A percentile compares a stretch with the other conserved stretches of the same genome.
phyloP scores from a whole-genome alignment of 805 yeast species.

The Kregervanrija fluxuum region DNA sequence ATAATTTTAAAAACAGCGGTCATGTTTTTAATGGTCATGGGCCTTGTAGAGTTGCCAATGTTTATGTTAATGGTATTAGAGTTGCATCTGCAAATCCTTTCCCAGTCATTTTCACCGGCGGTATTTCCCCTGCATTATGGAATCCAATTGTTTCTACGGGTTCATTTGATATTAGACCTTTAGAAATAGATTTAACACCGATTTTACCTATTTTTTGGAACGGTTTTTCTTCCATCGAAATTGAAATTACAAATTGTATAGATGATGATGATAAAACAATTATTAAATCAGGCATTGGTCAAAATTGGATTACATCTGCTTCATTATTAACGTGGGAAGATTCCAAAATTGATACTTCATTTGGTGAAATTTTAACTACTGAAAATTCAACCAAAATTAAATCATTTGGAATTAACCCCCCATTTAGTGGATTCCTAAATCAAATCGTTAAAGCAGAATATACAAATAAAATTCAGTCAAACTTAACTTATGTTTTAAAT shows the following conservation, averaged over 20 bases:
- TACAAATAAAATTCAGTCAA: slow-evolving; percentile 28
- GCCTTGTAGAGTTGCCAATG: slow-evolving; percentile 61
- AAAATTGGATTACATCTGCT: slow-evolving; percentile 58
- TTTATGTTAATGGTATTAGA: slow-evolving; percentile 50
- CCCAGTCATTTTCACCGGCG: slow-evolving; percentile 76
- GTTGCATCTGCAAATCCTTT: slow-evolving; percentile 60
- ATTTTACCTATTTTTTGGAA: slow-evolving; percentile 65
- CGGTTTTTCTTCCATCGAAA: slow-evolving; percentile 28
- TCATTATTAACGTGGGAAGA: slow-evolving; percentile 50
- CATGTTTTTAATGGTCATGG: slow-evolving; percentile 52
- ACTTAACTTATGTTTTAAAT: slow-evolving; percentile 29
- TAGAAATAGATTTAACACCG: slow-evolving; percentile 64
- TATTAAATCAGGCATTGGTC: slow-evolving; percentile 31
- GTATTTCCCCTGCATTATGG: slow-evolving; percentile 77
- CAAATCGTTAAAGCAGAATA: slow-evolving; percentile 35
- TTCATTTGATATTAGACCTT: slow-evolving; percentile 67
- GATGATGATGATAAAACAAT: slow-evolving; percentile 29
- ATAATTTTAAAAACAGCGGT: slow-evolving; percentile 33
- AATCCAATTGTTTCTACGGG: slow-evolving; percentile 66
- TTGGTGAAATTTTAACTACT: slow-evolving; percentile 30
- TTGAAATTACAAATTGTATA: slow-evolving; percentile 49
- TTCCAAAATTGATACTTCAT: slow-evolving; percentile 28
- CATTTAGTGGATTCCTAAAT: slow-evolving; percentile 28
- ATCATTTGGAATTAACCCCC: slow-evolving; percentile 31
- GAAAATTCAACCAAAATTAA: slow-evolving; percentile 26